Evolutionary conservation across 805 yeast genomes (phyloP).

Genomic region (Candida sithepensis): DNA sequence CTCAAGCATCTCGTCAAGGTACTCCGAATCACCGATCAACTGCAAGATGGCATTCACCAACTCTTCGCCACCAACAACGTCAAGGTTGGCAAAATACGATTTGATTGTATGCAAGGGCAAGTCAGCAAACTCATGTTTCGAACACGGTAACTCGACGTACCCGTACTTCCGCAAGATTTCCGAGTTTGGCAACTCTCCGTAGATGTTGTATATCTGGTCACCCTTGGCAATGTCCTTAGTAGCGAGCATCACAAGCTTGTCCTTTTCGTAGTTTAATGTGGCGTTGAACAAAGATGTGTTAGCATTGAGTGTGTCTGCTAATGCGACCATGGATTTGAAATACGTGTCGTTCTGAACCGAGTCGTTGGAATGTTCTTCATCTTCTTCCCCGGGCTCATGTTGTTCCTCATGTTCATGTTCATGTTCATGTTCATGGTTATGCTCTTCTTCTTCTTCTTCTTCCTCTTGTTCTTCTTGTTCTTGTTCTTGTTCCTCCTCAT

Average conservation of each 20-base stretch:
- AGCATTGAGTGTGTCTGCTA: conserved; percentile 89
- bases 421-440: conserved; percentile 24
- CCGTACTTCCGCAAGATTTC: conserved; percentile 90
- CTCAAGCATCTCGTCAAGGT: conserved; percentile 30
- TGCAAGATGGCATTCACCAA: too few relatives aligned
- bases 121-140: conserved; percentile 80
- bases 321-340: conserved; percentile 84
- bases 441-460: conserved; percentile 27
- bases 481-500: conserved; percentile 24
- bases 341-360: conserved; percentile 30
- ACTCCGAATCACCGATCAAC: conserved; percentile 25
- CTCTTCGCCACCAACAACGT: conserved; percentile 21
- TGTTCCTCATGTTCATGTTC: conserved; percentile 24
- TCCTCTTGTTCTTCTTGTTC: conserved; percentile 36
- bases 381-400: conserved; percentile 12
- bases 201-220: conserved; percentile 81
- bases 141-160: conserved; percentile 71
- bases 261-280: conserved; percentile 49
- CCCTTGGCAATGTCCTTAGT: conserved; percentile 55
- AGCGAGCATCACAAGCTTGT: conserved; percentile 66
- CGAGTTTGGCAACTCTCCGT: conserved; percentile 89
- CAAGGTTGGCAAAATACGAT: conserved; percentile 31
- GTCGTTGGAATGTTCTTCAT: conserved; percentile 22
- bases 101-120: conserved; percentile 44
- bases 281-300: conserved; percentile 79